phyloP scores from a whole-genome alignment of 495 filamentous ascomycete species.

The Diplogelasinospora grovesii region DNA sequence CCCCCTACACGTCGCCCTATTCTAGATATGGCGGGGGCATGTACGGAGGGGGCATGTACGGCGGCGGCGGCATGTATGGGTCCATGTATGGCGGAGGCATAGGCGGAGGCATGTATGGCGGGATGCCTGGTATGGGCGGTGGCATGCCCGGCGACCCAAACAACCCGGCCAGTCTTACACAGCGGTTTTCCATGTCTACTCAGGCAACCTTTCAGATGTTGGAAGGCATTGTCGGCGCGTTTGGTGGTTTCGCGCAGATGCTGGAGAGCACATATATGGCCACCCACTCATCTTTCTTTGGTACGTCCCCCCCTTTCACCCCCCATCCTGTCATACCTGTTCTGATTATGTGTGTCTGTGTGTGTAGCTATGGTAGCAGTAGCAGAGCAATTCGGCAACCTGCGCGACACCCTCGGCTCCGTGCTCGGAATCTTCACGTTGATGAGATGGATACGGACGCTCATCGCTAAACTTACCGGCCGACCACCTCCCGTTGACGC shows the following conservation, averaged over 20 bases:
- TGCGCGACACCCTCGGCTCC: conserved; percentile 91
- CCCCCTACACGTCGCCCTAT: conserved; percentile 44
- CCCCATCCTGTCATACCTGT: conserved; percentile 1
- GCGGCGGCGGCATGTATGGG: conserved; percentile 35
- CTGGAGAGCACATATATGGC: conserved; percentile 99
- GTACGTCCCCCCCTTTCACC: conserved; percentile 51
- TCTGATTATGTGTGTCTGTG: conserved; percentile 15
- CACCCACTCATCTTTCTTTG: conserved; percentile 98
- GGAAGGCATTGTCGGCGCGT: conserved; percentile 96
- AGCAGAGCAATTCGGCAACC: conserved; percentile 90
- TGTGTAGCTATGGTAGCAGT: conserved; percentile 88
- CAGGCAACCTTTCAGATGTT: conserved; percentile 99
- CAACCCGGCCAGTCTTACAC: conserved; percentile 86
- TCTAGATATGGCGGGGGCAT: conserved; percentile 40
- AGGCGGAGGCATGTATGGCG: conserved; percentile 50
- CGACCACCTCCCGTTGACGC: conserved; percentile 82
- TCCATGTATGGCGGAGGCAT: conserved; percentile 62
- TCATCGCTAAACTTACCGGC: conserved; percentile 90
- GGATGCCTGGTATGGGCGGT: conserved; percentile 52
- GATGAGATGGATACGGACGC: conserved; percentile 85
- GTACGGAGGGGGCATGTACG: conserved; percentile 24
- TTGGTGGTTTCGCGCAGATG: conserved; percentile 98
- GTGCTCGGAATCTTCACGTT: conserved; percentile 93
- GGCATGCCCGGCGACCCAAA: conserved; percentile 66
- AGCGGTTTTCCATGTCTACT: conserved; percentile 84